Evolutionary conservation across 225 moss, liverwort and hornwort species (phyloP), one percentile per base, ranked within the genome.

Genomic region (Pseudoscleropodium purum): DNA sequence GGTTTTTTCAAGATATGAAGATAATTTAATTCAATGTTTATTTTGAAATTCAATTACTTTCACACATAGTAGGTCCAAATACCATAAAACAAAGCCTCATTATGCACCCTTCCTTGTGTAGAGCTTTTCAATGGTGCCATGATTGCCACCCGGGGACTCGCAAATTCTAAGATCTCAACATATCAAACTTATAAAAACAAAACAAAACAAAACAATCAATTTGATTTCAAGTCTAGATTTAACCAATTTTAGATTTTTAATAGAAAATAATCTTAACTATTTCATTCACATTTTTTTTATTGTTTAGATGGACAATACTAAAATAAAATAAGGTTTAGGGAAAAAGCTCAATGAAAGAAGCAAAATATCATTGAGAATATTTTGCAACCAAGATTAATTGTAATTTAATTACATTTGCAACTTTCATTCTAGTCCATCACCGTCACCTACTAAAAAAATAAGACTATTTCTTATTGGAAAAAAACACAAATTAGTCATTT

Each of bases 391-490:
- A 39, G 15, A 39, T 70, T 39, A 15, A 25, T 39, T 70, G 25
- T 14, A 41, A 25, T 25, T 39, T 39, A 8, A 41, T 69, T 39
- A 24, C 4, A 69, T n/a, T 69, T n/a, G 24, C 4, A 69, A 69
- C 4, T 13, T 4, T n/a, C n/a, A n/a, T n/a, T 69, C 2, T 23
- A 0, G 23, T 69, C 13, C 4, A 3, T 69, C 39, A n/a, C n/a
- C 7, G 1, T 69, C 24, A 39, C 9, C n/a, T 69, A 24, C 13
- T 39, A 13, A n/a, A 7, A 47, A 13, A n/a, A n/a, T 24, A 24
- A n/a, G 24, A 39, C 13, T n/a, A 21, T 68, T 12, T 13, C 4
- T 23, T n/a, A 7, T 69, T 69, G 23, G n/a, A n/a, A 23, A 47
- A 12, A 11, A 19, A 8, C 3, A 19, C 19, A 24, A 41, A 72